Conservation (phyloP, 129 eudicot genomes). For the Flaveria ramosissima region DNA sequence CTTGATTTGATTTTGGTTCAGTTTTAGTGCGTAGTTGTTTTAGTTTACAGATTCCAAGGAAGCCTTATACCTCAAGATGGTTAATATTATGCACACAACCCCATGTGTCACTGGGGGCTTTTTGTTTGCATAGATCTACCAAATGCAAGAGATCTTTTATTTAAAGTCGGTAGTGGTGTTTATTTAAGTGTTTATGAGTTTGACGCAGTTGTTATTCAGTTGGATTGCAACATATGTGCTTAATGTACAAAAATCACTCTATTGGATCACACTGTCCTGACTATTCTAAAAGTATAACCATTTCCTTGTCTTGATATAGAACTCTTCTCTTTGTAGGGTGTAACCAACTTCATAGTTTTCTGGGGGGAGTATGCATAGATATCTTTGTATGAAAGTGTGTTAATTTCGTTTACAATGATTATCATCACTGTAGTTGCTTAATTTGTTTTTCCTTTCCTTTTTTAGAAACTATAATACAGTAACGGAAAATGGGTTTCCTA, state of each 20-base stretch:
- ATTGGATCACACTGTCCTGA: not conserved
- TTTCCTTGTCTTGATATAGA: not conserved
- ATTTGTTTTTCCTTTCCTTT: constrained; percentile 16
- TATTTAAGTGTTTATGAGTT: constrained; percentile 13
- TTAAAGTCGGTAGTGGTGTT: constrained; percentile 3
- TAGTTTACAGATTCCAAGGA: not conserved
- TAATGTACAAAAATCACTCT: not conserved
- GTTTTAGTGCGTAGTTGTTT: constrained; percentile 2
- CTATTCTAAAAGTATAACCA: not conserved
- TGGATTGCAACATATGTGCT: not conserved
- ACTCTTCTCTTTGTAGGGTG: not conserved
- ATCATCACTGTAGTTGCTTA: constrained; percentile 2
- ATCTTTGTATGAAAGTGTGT: constrained; percentile 18
- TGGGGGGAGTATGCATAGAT: not conserved
- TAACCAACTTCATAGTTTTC: not conserved
- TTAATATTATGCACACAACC: constrained; percentile 7
- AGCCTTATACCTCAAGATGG: not conserved
- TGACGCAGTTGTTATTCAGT: not conserved
- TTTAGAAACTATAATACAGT: not conserved
- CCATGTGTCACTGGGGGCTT: not conserved
- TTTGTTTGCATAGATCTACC: constrained; percentile 19
- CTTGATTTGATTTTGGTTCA: constrained; percentile 10
- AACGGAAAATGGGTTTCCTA: not conserved
- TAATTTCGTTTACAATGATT: not conserved
- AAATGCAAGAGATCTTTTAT: constrained; percentile 3